Conservation (phyloP, 2,329 filamentous ascomycete species). For the Xylaria sp. region DNA sequence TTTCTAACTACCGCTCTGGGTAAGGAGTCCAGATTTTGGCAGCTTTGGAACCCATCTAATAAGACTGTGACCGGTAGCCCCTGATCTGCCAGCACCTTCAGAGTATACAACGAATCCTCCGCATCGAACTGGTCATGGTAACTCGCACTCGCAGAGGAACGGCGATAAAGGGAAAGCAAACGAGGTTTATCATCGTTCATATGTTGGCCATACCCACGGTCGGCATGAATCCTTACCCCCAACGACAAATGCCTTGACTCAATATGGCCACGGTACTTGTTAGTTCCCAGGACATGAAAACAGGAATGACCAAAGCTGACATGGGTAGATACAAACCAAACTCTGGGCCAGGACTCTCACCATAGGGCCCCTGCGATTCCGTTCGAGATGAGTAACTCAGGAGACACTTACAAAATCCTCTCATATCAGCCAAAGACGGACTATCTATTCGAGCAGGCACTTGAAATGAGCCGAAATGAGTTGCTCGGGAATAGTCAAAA, state of each 20-base stretch:
- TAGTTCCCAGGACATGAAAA: constrained; percentile 1
- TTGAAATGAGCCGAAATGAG: constrained; percentile 20
- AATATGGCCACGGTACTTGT: constrained; percentile 10
- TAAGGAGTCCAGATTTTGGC: neutral
- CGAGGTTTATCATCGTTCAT: neutral
- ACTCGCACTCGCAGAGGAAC: constrained; percentile 12
- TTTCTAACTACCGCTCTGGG: neutral
- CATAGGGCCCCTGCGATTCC: neutral
- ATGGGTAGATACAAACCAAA: neutral
- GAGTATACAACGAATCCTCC: constrained; percentile 24
- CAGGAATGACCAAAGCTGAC: constrained; percentile 1
- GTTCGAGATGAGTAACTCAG: neutral
- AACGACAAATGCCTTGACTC: constrained; percentile 11
- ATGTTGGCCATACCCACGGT: constrained; percentile 8
- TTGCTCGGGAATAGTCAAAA: constrained; percentile 18
- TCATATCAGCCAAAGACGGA: constrained; percentile 12
- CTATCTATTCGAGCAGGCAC: constrained; percentile 22
- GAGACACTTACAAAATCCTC: constrained; percentile 13
- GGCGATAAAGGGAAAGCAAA: constrained; percentile 23
- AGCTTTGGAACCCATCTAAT: neutral
- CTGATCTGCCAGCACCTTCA: constrained; percentile 12
- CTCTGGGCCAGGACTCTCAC: neutral
- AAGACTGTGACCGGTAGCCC: constrained; percentile 9
- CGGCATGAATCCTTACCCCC: constrained; percentile 5
- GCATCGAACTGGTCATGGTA: constrained; percentile 9